phyloP scores from a whole-genome alignment of 2,329 filamentous ascomycete species.

The Neonectria magnoliae region DNA sequence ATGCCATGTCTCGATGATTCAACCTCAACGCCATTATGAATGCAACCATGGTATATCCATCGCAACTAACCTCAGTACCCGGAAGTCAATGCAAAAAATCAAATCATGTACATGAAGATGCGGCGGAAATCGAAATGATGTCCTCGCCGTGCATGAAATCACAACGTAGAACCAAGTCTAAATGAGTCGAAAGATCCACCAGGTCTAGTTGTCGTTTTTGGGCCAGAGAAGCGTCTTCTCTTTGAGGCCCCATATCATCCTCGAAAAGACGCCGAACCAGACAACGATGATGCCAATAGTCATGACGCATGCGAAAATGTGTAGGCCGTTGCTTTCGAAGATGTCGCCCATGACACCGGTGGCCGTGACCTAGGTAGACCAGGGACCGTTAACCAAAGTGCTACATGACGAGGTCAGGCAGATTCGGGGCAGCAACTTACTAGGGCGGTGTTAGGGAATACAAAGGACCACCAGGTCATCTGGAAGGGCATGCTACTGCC shows the following conservation, averaged over 20 bases:
- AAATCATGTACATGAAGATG: not conserved
- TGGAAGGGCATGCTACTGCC: slow-evolving; percentile 75
- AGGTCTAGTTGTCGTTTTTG: slow-evolving; percentile 58
- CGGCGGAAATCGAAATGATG: not conserved
- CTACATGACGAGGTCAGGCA: not conserved
- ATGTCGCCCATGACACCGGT: slow-evolving; percentile 76
- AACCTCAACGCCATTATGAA: not conserved
- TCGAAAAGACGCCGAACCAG: slow-evolving; percentile 74
- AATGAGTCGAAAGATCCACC: not conserved
- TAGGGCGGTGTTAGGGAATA: slow-evolving; percentile 83
- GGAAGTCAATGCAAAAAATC: not conserved
- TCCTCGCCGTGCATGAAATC: not conserved
- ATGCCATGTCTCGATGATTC: not conserved
- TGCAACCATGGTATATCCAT: slow-evolving; percentile 4
- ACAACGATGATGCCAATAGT: slow-evolving; percentile 71
- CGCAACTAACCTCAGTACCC: not conserved
- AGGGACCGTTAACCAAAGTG: not conserved
- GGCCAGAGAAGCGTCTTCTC: slow-evolving; percentile 80
- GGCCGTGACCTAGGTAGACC: slow-evolving; percentile 62
- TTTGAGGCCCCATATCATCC: slow-evolving; percentile 76
- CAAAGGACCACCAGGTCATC: slow-evolving; percentile 88
- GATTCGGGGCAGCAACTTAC: slow-evolving; percentile 41
- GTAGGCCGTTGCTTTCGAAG: slow-evolving; percentile 67
- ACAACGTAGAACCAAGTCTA: not conserved
- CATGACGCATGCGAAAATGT: slow-evolving; percentile 75